These are phyloP conservation scores for Polytolypa hystricis DNA, from an alignment of 2,329 filamentous ascomycete species.

Conservation along the genomic window DNA sequence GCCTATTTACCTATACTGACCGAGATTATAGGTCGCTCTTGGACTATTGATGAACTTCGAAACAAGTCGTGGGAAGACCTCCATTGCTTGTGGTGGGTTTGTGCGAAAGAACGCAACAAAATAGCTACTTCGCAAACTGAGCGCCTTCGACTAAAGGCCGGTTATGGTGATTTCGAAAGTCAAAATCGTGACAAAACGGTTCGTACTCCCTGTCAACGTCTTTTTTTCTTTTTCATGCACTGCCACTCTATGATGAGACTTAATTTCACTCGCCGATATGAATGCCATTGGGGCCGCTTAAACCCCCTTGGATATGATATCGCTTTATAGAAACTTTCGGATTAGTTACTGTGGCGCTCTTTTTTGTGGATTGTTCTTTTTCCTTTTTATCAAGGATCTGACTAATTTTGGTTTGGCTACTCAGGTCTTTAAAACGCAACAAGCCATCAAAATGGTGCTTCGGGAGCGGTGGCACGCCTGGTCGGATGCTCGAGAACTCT, in stretches of 20 bases:
- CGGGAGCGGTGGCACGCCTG: slow-evolving; percentile 84
- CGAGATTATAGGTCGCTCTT: slow-evolving; percentile 52
- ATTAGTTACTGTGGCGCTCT: slow-evolving; percentile 1
- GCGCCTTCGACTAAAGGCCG: slow-evolving; percentile 53
- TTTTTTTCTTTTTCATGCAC: neutral
- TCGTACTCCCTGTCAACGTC: slow-evolving; percentile 21
- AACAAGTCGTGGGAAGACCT: slow-evolving; percentile 89
- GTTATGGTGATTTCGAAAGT: slow-evolving; percentile 63
- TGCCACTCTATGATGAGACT: slow-evolving; percentile 15
- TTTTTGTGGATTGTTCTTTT: neutral
- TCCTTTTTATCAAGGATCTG: neutral
- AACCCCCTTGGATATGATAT: slow-evolving; percentile 16
- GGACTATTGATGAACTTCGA: slow-evolving; percentile 76
- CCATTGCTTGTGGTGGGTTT: slow-evolving; percentile 89
- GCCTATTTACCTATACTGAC: neutral
- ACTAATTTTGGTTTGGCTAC: slow-evolving; percentile 4
- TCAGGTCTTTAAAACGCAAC: slow-evolving; percentile 67
- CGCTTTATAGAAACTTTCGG: slow-evolving; percentile 13
- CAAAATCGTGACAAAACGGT: slow-evolving; percentile 55
- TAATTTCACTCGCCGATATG: slow-evolving; percentile 24
- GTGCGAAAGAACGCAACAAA: slow-evolving; percentile 79
- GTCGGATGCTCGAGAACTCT: slow-evolving; percentile 35
- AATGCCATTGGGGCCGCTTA: slow-evolving; percentile 18
- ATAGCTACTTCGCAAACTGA: slow-evolving; percentile 68
- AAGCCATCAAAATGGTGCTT: slow-evolving; percentile 69